These are phyloP conservation scores for Paramecium tetraurelia DNA, from an alignment of 73 alveolate species.

Conservation along the genomic window DNA sequence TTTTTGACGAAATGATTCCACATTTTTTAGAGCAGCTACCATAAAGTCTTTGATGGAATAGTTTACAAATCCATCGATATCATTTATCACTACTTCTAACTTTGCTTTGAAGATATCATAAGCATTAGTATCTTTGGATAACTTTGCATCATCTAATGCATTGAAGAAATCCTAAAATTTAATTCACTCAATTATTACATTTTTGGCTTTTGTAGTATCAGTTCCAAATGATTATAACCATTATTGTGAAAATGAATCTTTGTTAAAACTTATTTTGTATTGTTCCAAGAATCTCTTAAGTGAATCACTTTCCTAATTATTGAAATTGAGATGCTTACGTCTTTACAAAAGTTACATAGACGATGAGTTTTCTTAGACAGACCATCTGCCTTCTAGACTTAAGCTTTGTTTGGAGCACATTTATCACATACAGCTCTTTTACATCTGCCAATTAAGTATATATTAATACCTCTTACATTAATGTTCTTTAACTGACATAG, in stretches of 20 bases:
- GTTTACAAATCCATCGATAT: background rate
- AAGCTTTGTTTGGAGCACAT: conserved; percentile 26
- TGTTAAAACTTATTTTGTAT: background rate
- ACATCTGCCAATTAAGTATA: background rate
- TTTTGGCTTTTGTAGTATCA: background rate
- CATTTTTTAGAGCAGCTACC: background rate
- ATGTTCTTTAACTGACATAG: background rate
- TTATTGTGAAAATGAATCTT: background rate
- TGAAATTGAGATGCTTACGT: background rate
- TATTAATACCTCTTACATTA: conserved; percentile 35
- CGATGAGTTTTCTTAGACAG: conserved; percentile 13
- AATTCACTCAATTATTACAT: background rate
- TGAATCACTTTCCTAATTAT: background rate
- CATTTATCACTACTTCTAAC: background rate
- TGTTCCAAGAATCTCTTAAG: background rate
- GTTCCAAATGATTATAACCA: conserved; percentile 10
- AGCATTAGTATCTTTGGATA: background rate
- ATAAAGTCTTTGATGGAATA: conserved; percentile 16
- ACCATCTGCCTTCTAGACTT: background rate
- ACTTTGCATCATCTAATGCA: background rate
- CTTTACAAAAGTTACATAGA: conserved; percentile 13
- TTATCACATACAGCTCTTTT: conserved; percentile 38
- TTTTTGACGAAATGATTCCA: background rate
- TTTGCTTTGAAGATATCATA: background rate
- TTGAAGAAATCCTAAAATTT: background rate